Percentiles rank a stretch among this genome's conserved stretches.
phyloP scores from a whole-genome alignment of 352 stramenopile genomes.

The Pythium oligandrum region DNA sequence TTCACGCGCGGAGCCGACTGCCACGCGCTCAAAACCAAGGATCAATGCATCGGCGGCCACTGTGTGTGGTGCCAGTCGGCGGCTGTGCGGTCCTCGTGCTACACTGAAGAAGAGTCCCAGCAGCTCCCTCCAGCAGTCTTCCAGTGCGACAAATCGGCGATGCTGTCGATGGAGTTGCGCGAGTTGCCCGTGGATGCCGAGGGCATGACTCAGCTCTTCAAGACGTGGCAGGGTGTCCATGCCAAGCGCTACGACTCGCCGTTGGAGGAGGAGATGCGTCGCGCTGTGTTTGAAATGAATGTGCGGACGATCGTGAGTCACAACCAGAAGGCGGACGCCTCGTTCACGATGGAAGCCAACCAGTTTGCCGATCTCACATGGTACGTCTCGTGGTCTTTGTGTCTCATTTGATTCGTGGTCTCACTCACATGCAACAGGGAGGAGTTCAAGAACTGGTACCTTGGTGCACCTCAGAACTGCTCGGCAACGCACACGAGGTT shows the following conservation, averaged over 20 bases:
- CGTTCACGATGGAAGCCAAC: slow-evolving; percentile 73
- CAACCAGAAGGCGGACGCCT: slow-evolving; percentile 38
- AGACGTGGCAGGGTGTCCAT: slow-evolving; percentile 38
- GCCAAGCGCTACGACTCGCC: slow-evolving; percentile 45
- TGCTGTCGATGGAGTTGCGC: slow-evolving; percentile 14
- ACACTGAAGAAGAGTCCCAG: slow-evolving; percentile 57
- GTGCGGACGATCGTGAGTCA: slow-evolving; percentile 52
- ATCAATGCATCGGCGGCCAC: slow-evolving; percentile 43
- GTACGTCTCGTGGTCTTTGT: slow-evolving; percentile 32
- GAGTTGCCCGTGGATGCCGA: slow-evolving; percentile 22
- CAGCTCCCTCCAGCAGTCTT: slow-evolving; percentile 71
- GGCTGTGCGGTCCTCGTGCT: slow-evolving; percentile 78
- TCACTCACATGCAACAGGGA: slow-evolving; percentile 21
- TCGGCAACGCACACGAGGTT: slow-evolving; percentile 47
- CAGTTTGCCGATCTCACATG: slow-evolving; percentile 72
- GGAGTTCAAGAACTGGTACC: slow-evolving; percentile 70
- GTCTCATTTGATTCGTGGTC: too few species aligned
- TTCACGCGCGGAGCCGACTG: slow-evolving; percentile 25
- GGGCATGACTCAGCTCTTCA: slow-evolving; percentile 39
- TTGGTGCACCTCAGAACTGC: slow-evolving; percentile 64
- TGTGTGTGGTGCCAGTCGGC: slow-evolving; percentile 75
- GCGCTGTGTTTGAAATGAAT: slow-evolving; percentile 56
- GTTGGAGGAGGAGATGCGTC: slow-evolving; percentile 46
- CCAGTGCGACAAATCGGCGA: slow-evolving; percentile 45
- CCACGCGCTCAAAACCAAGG: slow-evolving; percentile 42